Percentiles rank a stretch among this genome's conserved stretches.
These are phyloP conservation scores for Phytopythium cucurbitacearum DNA, from an alignment of 352 stramenopile genomes.

Conservation along the genomic window DNA sequence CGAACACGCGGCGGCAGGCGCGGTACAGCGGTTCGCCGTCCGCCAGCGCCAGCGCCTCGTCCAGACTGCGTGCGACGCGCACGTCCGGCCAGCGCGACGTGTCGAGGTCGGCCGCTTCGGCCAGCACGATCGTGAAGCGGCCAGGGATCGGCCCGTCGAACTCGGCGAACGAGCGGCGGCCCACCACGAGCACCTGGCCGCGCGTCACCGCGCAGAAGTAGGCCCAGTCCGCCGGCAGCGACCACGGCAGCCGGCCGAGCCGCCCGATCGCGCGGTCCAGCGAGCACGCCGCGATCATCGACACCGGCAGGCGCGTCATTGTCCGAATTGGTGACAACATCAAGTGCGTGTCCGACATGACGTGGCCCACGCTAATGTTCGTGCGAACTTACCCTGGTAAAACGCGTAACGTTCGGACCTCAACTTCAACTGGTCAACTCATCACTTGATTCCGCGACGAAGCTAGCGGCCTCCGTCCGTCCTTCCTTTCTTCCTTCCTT, in stretches of 20 bases:
- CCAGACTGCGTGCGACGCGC: constrained; percentile 27
- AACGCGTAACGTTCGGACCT: too few species aligned
- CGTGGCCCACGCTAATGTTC: neutral
- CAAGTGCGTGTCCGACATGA: neutral
- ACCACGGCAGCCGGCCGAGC: constrained; percentile 50
- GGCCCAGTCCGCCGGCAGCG: constrained; percentile 57
- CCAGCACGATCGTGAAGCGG: constrained; percentile 62
- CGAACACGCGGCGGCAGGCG: constrained; percentile 40
- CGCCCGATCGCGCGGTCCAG: constrained; percentile 65
- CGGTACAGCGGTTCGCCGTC: constrained; percentile 26
- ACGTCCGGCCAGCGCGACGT: constrained; percentile 19
- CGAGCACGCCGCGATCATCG: constrained; percentile 66
- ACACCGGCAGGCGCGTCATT: constrained; percentile 26
- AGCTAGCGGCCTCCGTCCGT: too few species aligned
- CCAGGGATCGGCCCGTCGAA: constrained; percentile 37
- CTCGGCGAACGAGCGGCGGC: constrained; percentile 53
- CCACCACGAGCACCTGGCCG: constrained; percentile 58
- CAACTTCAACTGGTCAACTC: too few species aligned
- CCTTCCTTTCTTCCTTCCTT: too few species aligned
- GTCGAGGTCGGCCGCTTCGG: constrained; percentile 1
- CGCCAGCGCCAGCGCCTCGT: constrained; percentile 39
- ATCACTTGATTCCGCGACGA: too few species aligned
- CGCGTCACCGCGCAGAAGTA: constrained; percentile 59
- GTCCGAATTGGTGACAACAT: neutral
- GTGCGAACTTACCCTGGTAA: too few species aligned